A percentile compares a stretch with the other conserved stretches of the same genome.
phyloP scores from a whole-genome alignment of 768 basidiomycete genomes.

The Boletus sensibilis region DNA sequence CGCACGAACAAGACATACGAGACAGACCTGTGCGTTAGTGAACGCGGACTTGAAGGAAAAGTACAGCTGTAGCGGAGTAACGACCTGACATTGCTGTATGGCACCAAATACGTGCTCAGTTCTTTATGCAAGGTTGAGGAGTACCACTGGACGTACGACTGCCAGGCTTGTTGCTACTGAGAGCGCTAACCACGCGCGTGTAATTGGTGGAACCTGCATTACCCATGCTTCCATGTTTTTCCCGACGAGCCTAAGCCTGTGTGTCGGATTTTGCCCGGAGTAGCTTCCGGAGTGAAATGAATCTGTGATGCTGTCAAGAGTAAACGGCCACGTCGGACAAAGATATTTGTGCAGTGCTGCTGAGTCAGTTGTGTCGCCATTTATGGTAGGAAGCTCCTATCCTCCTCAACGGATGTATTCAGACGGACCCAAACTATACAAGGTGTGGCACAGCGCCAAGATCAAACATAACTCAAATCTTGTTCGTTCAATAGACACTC shows the following conservation, averaged over 20 bases:
- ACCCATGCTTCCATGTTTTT: conserved; percentile 84
- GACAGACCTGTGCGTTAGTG: conserved; percentile 64
- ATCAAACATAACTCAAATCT: not conserved
- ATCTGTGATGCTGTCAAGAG: not conserved
- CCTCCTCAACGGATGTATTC: not conserved
- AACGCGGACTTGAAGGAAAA: conserved; percentile 88
- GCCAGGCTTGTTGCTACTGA: conserved; percentile 80
- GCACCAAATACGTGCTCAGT: conserved; percentile 4
- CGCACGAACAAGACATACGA: not conserved
- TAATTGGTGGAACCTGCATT: conserved; percentile 87
- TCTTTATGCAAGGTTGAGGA: not conserved
- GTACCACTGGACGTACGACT: conserved; percentile 59
- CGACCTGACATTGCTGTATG: conserved; percentile 83
- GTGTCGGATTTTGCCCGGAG: not conserved
- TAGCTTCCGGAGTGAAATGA: not conserved
- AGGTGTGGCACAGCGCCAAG: too few species aligned
- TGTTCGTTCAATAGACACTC: conserved; percentile 37
- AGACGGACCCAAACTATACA: not conserved
- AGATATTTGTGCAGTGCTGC: conserved; percentile 4
- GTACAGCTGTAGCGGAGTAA: conserved; percentile 89
- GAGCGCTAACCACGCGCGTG: conserved; percentile 79
- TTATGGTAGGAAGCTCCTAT: not conserved
- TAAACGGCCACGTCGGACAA: conserved; percentile 9
- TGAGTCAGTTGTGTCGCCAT: conserved; percentile 15
- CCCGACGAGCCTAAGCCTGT: conserved; percentile 5